Percentiles rank a stretch among this genome's conserved stretches.
phyloP scores from a whole-genome alignment of 2,329 filamentous ascomycete species.

The Ilyonectria destructans region DNA sequence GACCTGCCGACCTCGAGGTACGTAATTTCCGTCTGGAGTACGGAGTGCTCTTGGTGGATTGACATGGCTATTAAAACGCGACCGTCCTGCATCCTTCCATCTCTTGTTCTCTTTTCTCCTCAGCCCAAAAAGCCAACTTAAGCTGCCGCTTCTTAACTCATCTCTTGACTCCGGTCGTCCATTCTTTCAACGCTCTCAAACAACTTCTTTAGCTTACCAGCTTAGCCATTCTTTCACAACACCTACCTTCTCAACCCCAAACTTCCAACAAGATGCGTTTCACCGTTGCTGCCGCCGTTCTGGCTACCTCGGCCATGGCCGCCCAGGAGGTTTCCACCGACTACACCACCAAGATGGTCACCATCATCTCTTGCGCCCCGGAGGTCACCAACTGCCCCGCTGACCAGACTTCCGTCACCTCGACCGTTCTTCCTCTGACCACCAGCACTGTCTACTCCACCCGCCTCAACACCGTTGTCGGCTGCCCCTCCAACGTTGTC shows the following conservation, averaged over 20 bases:
- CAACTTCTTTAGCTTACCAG: conserved; percentile 48
- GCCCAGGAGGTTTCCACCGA: conserved; percentile 62
- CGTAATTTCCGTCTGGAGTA: conserved; percentile 47
- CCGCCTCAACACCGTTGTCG: conserved; percentile 74
- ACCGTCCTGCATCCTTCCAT: conserved; percentile 53
- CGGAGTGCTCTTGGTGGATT: conserved; percentile 39
- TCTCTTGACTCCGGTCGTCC: conserved; percentile 71
- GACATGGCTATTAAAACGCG: conserved; percentile 65
- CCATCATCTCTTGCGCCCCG: conserved; percentile 72
- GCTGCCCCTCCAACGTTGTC: conserved; percentile 72
- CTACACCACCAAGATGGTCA: conserved; percentile 72
- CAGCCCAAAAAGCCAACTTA: conserved; percentile 63
- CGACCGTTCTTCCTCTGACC: conserved; percentile 58
- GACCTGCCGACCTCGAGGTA: conserved; percentile 35
- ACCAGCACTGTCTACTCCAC: conserved; percentile 72
- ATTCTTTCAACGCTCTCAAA: conserved; percentile 62
- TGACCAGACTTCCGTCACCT: conserved; percentile 42
- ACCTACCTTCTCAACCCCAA: conserved; percentile 49
- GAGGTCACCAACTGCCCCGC: conserved; percentile 51
- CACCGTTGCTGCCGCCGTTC: conserved; percentile 66
- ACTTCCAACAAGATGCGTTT: conserved; percentile 75
- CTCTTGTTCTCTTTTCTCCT: conserved; percentile 52
- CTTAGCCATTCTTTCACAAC: conserved; percentile 49
- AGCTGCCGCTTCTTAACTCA: conserved; percentile 59
- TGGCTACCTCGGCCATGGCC: conserved; percentile 58